phyloP scores from a whole-genome alignment of 768 basidiomycete genomes.

The Trametes coccinea region DNA sequence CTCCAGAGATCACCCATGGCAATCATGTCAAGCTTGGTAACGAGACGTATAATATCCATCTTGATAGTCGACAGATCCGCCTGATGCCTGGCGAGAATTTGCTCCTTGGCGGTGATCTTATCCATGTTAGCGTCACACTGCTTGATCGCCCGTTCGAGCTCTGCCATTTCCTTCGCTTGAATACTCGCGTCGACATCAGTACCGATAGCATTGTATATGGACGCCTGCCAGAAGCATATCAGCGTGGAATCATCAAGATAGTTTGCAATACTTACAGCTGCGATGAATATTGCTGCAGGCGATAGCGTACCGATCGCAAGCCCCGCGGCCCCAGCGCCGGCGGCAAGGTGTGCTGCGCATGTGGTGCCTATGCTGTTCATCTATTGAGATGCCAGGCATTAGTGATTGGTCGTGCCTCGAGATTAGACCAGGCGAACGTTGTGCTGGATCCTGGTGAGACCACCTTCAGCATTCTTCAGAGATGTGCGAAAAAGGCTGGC shows the following conservation, averaged over 20 bases:
- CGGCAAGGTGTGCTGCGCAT: background rate
- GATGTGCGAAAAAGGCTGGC: background rate
- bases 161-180: background rate
- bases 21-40: no score
- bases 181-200: background rate
- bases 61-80: background rate
- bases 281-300: background rate
- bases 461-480: background rate
- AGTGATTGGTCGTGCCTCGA: background rate
- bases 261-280: background rate
- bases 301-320: background rate
- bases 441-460: background rate
- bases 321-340: background rate
- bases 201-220: no score
- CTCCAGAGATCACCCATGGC: background rate
- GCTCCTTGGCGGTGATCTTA: background rate
- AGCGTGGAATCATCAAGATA: background rate
- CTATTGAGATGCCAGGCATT: background rate
- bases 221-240: background rate
- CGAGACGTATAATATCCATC: background rate
- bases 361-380: background rate
- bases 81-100: background rate
- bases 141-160: background rate
- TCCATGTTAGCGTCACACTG: background rate
- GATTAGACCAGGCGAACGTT: background rate